Base-by-base conservation (phyloP, 805 yeast genomes). In the Saturnispora halmiae region DNA sequence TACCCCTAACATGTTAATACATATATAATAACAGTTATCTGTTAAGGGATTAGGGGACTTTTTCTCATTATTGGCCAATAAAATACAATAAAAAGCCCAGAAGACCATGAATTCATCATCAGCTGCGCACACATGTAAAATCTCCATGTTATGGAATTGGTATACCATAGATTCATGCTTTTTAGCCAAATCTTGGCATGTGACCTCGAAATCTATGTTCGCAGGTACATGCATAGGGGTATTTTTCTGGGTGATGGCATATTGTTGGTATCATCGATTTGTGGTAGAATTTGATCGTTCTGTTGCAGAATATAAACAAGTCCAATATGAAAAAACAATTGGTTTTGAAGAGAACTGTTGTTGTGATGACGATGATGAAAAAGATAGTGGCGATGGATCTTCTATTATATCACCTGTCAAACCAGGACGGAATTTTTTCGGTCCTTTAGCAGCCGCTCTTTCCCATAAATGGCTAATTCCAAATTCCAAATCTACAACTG, bases 161-260 rank as follows among this genome's bases (percentile, higher is more conserved):
- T 64, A 75, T 49, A 77, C 82, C 0, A 66, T 78, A 22, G 78
- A 79, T 48, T 61, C 79, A 4, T 80, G 85, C 54, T 79, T 79
- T 52, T 65, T 80, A 45, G 68, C 83, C 6, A 63, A 56, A 34
- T 60, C 78, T 24, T 79, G 87, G 87, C 82, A 75, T 44, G 73
- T 75, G 34, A 65, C 58, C 13, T 63, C 77, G 2, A 63, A 62
- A 41, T 80, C 79, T 1, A 75, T 67, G 59, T 79, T 79, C 61
- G 85, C 82, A 3, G 85, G 84, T n/a, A 68, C 82, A 1, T 80
- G 86, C 59, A 64, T 80, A 24, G 85, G 85, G n/a, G 73, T 76
- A 8, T 72, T 78, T 53, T 60, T 73, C 22, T 60, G 80, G 52
- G 79, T 75, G 3, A 55, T 77, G 37, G 70, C 72, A 9, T 65